phyloP scores from a whole-genome alignment of 148 eudicot genomes.

The Nepenthes gracilis region DNA sequence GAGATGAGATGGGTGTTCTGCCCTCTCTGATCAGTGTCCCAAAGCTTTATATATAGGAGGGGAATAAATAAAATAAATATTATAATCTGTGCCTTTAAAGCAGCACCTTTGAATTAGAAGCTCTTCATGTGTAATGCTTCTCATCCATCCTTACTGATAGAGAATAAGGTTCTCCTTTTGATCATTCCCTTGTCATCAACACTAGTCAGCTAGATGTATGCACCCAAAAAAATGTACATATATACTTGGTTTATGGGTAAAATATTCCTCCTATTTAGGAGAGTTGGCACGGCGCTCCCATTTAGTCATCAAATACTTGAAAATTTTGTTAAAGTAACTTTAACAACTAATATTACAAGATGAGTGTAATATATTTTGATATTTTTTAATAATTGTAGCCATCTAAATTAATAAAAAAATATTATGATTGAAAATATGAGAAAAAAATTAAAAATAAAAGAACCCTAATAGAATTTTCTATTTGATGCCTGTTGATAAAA shows the following conservation, averaged over 20 bases:
- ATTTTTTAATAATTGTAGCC: too few relatives aligned
- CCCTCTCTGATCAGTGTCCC: neutral
- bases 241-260: neutral
- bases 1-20: neutral
- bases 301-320: neutral
- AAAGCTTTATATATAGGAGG: neutral
- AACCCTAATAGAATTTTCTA: too few relatives aligned
- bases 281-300: neutral
- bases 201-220: neutral
- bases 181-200: neutral
- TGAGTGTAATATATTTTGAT: too few relatives aligned
- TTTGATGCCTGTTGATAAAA: too few relatives aligned
- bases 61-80: neutral
- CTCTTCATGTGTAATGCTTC: neutral
- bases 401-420: too few relatives aligned
- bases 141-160: constrained; percentile 1
- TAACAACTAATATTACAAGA: too few relatives aligned
- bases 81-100: neutral
- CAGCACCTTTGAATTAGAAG: neutral
- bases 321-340: too few relatives aligned
- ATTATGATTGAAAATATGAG: too few relatives aligned
- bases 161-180: neutral
- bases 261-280: neutral
- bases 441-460: too few relatives aligned
- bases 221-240: neutral